Conservation (phyloP, 352 stramenopile genomes). For the Peronospora destructor region DNA sequence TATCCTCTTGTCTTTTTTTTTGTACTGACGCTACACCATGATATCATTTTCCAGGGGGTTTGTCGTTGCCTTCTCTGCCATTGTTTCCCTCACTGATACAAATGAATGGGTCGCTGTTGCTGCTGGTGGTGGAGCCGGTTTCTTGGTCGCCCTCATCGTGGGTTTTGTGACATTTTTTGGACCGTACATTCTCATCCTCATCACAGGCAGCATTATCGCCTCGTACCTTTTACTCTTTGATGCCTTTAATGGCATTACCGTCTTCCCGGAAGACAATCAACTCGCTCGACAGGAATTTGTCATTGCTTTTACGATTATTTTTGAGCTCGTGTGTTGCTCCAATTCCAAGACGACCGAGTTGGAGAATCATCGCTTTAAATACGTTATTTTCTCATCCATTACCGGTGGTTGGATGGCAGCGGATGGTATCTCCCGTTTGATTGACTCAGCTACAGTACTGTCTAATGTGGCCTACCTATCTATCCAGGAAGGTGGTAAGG, state of each 20-base stretch:
- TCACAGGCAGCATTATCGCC: slow-evolving; percentile 59
- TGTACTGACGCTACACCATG: background rate
- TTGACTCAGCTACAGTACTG: slow-evolving; percentile 50
- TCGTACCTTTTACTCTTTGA: slow-evolving; percentile 79
- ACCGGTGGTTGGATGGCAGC: slow-evolving; percentile 70
- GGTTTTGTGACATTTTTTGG: slow-evolving; percentile 69
- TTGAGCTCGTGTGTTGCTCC: slow-evolving; percentile 73
- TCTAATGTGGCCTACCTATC: slow-evolving; percentile 54
- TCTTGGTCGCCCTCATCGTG: slow-evolving; percentile 55
- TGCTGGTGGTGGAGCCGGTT: slow-evolving; percentile 51
- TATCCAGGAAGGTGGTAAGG: slow-evolving; percentile 56
- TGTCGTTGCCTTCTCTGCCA: slow-evolving; percentile 56
- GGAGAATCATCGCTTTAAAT: slow-evolving; percentile 88
- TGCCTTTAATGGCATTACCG: slow-evolving; percentile 47
- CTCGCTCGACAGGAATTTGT: slow-evolving; percentile 84
- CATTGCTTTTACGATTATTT: slow-evolving; percentile 83
- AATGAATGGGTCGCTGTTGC: slow-evolving; percentile 75
- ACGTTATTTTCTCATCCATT: slow-evolving; percentile 68
- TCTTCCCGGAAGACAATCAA: slow-evolving; percentile 69
- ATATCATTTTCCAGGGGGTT: slow-evolving; percentile 43
- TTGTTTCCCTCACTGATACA: slow-evolving; percentile 47
- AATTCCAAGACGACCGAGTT: slow-evolving; percentile 73
- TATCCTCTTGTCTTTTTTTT: slow-evolving; percentile 3
- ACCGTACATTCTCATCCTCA: slow-evolving; percentile 60
- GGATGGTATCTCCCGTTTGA: slow-evolving; percentile 68